These are phyloP conservation scores for Leptomonas seymouri DNA, from an alignment of 208 protist genomes.

Conservation along the genomic window DNA sequence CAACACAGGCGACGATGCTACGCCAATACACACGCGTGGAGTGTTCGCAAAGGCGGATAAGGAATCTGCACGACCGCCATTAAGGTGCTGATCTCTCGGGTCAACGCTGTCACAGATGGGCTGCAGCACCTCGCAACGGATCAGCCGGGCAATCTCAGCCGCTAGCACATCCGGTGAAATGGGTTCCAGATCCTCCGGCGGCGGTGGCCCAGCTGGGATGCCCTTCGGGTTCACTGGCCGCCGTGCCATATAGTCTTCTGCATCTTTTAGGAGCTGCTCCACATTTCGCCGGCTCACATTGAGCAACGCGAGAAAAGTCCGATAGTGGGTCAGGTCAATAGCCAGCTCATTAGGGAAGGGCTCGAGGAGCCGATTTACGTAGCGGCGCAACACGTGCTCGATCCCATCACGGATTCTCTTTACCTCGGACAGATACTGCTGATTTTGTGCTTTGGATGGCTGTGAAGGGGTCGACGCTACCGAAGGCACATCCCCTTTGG, in stretches of 20 bases:
- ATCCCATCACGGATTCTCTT: constrained; percentile 22
- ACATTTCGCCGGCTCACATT: constrained; percentile 34
- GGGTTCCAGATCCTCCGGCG: constrained; percentile 21
- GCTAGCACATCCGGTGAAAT: constrained; percentile 41
- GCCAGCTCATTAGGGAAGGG: constrained; percentile 48
- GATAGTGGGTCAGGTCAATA: constrained; percentile 64
- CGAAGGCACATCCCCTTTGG: too few relatives aligned
- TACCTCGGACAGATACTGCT: constrained; percentile 5
- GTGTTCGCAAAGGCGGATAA: background rate
- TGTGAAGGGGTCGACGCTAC: background rate
- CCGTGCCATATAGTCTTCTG: constrained; percentile 9
- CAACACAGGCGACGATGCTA: constrained; percentile 60
- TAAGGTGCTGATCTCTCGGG: background rate
- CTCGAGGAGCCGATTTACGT: constrained; percentile 35
- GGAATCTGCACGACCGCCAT: background rate
- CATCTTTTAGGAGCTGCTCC: constrained; percentile 37
- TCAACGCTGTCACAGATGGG: background rate
- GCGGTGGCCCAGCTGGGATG: constrained; percentile 20
- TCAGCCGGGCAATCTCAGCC: constrained; percentile 41
- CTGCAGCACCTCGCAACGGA: constrained; percentile 42
- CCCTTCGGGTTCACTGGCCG: constrained; percentile 31
- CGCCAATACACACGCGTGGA: constrained; percentile 62
- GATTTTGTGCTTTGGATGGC: background rate
- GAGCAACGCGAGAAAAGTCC: constrained; percentile 35
- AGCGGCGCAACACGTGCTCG: constrained; percentile 38